A percentile compares a stretch with the other conserved stretches of the same genome.
Conservation (phyloP, 228 moss, liverwort and hornwort genomes). For the Sphagnum magellanicum region DNA sequence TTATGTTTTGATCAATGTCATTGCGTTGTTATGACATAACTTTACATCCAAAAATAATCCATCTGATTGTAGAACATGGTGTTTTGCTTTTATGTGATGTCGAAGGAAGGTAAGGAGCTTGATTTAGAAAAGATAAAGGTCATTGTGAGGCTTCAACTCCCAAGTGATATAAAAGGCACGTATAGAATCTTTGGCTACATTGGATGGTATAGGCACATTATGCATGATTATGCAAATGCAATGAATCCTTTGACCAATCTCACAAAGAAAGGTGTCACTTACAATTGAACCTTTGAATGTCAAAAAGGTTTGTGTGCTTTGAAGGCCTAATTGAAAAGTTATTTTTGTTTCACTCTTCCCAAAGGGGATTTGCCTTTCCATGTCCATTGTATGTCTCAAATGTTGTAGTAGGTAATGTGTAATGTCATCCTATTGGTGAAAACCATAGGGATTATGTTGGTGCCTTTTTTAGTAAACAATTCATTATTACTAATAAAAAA, state of each 20-base stretch:
- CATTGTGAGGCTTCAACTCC: neutral
- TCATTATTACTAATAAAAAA: constrained; percentile 2
- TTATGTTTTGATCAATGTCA: neutral
- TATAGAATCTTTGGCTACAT: neutral
- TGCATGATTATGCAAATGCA: neutral
- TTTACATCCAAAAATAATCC: constrained; percentile 3
- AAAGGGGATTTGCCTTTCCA: neutral
- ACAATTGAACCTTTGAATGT: neutral
- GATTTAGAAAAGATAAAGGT: neutral
- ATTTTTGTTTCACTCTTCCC: neutral
- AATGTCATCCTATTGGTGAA: neutral
- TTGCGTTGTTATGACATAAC: neutral
- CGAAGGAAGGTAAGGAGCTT: neutral
- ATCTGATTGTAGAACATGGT: neutral
- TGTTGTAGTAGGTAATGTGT: neutral
- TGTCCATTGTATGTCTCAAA: constrained; percentile 1
- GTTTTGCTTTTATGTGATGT: constrained; percentile 3
- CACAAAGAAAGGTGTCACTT: neutral
- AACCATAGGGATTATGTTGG: neutral
- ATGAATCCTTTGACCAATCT: neutral
- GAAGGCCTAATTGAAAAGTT: neutral
- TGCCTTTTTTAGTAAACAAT: neutral
- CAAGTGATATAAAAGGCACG: neutral
- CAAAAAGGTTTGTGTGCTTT: neutral
- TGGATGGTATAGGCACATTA: neutral